A percentile compares a stretch with the other conserved stretches of the same genome.
Conservation (phyloP, 1,284 basidiomycete species). For the Microbotryum saponariae region DNA sequence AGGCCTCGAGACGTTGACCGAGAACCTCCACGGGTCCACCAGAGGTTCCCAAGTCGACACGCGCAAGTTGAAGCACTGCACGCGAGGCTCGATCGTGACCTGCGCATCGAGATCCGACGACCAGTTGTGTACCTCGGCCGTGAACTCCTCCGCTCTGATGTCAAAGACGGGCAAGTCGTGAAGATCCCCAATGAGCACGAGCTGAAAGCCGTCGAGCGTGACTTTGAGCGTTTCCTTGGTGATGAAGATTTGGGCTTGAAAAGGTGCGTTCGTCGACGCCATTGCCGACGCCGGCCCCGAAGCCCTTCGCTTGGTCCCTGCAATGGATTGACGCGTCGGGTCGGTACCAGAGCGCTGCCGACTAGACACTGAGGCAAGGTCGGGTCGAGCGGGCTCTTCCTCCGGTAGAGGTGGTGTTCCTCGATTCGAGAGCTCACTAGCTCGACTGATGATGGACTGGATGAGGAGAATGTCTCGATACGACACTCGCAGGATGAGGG, state of each 20-base stretch:
- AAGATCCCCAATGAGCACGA: constrained; percentile 88
- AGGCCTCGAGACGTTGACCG: constrained; percentile 49
- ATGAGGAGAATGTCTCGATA: constrained; percentile 89
- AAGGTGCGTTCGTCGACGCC: constrained; percentile 42
- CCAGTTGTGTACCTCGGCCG: constrained; percentile 83
- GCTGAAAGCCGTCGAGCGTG: constrained; percentile 79
- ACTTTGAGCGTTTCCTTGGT: constrained; percentile 73
- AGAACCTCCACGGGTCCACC: constrained; percentile 94
- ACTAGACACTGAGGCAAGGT: neutral
- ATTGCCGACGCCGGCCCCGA: constrained; percentile 4
- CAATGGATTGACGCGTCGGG: constrained; percentile 3
- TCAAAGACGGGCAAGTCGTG: constrained; percentile 94
- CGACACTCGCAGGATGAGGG: constrained; percentile 84
- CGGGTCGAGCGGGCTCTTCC: neutral
- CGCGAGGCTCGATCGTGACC: constrained; percentile 67
- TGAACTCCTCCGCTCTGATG: constrained; percentile 76
- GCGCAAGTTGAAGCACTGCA: constrained; percentile 94
- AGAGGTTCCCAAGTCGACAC: constrained; percentile 99
- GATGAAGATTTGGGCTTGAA: constrained; percentile 52
- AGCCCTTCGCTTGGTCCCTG: too few relatives aligned
- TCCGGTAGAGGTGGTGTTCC: constrained; percentile 10
- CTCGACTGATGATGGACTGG: constrained; percentile 78
- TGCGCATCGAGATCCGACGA: constrained; percentile 77
- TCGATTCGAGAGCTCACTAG: constrained; percentile 57
- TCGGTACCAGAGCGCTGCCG: constrained; percentile 5